Base-by-base conservation (phyloP, 768 basidiomycete genomes). In the Collybia sp. region DNA sequence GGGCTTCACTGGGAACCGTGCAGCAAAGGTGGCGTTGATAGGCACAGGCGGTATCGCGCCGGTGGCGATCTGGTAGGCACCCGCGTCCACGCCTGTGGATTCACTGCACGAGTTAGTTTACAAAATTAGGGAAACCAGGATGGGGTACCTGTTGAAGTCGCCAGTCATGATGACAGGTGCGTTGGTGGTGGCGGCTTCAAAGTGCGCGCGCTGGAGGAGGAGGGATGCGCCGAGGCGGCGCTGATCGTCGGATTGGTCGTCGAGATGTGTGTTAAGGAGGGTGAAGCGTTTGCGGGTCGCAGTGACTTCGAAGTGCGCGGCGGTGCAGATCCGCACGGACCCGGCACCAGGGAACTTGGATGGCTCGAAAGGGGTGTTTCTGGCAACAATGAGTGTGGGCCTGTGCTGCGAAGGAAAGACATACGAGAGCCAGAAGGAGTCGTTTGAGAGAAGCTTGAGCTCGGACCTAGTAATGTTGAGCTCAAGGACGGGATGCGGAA, bases 361-460 rank as follows among this genome's bases (percentile, higher is more conserved):
- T 4, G 75, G 71, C 16, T 64, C 59, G 50, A 75, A 76, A 0
- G 77, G 77, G 1, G 69, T 71, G 42, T 72, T 58, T 11, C 75
- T 75, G 40, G 4, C 13, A 13, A 31, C 5, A 12, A 45, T 42
- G 31, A 47, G 25, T 39, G 16, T 38, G 30, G 44, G 9, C 16
- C 16, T 34, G 12, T n/a, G 34, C 35, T 10, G 38, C n/a, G n/a
- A n/a, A 20, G 15, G 17, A 34, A 18, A 30, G 17, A 60, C 73
- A 49, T 57, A 75, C 74, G 78, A 79, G 30, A 77, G 67, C 79
- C 78, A 80, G 58, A 80, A 80, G 9, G 70, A 71, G 51, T 78
- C 77, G 43, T 66, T 67, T 1, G 61, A 58, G 16, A 71, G 52
- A 6, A 75, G 61, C 8, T 57, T 60, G 37, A 77, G 53, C 31